Evolutionary conservation across 2,329 filamentous ascomycete genomes (phyloP), one percentile per base, ranked within the genome.

Genomic region (Aspergillus carbonarius): DNA sequence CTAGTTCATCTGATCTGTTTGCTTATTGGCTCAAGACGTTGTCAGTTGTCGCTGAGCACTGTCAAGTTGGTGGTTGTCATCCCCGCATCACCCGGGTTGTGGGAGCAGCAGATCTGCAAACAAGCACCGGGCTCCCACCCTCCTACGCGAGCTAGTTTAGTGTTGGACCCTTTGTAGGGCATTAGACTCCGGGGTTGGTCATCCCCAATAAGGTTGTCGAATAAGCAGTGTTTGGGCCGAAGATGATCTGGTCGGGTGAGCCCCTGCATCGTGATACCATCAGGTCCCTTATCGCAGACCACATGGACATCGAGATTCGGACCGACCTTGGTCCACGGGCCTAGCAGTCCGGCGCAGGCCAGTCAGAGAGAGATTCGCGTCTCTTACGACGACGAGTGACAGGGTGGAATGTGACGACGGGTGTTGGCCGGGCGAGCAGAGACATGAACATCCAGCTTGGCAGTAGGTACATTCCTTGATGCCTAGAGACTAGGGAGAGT

Each of bases 191-290:
- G 27, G 27, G 57, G 54, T 49, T 48, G 57, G 53, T 55, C 57
- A 55, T 39, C 30, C 37, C 47, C 27, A 46, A 13, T 23, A 23
- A 20, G 13, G 30, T 42, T 39, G 48, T 27, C 47, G 40, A 52
- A 56, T 40, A 55, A 61, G 53, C 52, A 53, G 42, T 52, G 49
- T 15, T 44, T 54, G 53, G 47, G 35, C 17, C 13, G 46, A 49
- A 54, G 54, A 56, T 65, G 63, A 66, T 57, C 57, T 35, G 55
- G 62, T 64, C 63, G 51, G 60, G 48, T 64, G 63, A 59, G 59
- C 42, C 35, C 47, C 44, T 54, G 49, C 44, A 20, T 37, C 12
- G 40, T 54, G 51, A 17, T 23, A 39, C 37, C 17, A 5, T 30
- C 50, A 34, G 27, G 13, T 53, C 34, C n/a, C 23, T 35, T 7